Base-by-base conservation (phyloP, 768 basidiomycete species). In the Amanita muscaria region DNA sequence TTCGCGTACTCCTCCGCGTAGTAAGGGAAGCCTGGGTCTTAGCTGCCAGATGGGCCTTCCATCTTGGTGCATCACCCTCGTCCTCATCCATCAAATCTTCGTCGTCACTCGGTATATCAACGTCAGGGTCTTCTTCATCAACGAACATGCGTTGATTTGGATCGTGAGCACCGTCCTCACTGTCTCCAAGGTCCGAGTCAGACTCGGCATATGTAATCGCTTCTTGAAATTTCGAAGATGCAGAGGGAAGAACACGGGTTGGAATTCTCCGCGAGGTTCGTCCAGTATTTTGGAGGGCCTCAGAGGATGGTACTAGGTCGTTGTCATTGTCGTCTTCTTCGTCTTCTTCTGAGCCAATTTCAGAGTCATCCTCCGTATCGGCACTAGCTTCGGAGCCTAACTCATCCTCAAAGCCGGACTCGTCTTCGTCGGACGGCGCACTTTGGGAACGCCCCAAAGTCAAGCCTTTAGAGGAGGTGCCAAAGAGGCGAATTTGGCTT, bases 401-500 rank as follows among this genome's bases (percentile, higher is more conserved):
- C 7, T 59, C 49, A n/a, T 65, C 66, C 2, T 59, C 60, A 2
- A 59, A 60, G 6, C 65, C 63, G 1, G 61, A 59, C 3, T 56
- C 60, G 6, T 54, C 64, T 6, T 54, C 62, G 2, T 66, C 67
- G 2, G 72, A 67, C 4, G 59, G 59, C 7, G 12, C 15, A 32
- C 18, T 64, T 59, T n/a, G 64, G 59, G 2, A 19, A 31, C 62
- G 61, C 14, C 65, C 64, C 10, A 79, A 64, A 1, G 66, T 71
- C 25, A 97, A 73, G 9, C 78, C 74, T 39, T 73, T 77, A 2
- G 83, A 81, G 0, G 94, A 97, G 2, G 83, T 77, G 12, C 80
- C 88, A 27, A 98, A 79, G 2, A 99, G 72, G 27, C 76, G 73
- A 49, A 99, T 92, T 46, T 86, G 76, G 53, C 88, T 89, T 46